Conservation (phyloP, 345 rosid genomes). For the Citrus hindsii region DNA sequence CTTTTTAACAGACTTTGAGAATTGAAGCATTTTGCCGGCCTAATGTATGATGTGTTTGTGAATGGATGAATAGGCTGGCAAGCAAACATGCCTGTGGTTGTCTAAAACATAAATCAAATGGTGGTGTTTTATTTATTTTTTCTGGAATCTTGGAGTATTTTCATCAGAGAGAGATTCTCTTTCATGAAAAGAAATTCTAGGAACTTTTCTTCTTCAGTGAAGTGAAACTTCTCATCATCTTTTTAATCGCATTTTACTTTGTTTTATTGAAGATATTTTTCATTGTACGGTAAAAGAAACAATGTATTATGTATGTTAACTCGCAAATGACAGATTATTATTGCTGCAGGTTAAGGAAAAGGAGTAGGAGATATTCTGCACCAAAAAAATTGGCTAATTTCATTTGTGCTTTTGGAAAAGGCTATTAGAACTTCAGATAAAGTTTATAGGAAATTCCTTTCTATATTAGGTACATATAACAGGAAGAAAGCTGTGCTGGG, state of each 20-base stretch:
- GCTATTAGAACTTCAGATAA: neutral
- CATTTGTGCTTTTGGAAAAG: slow-evolving; percentile 9
- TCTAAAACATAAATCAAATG: too few species aligned
- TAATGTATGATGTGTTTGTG: neutral
- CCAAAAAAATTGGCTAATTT: neutral
- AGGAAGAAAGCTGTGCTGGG: neutral
- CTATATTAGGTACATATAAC: slow-evolving; percentile 12
- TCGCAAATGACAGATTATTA: too few species aligned
- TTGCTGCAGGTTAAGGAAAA: slow-evolving; percentile 20
- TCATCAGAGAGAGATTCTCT: neutral
- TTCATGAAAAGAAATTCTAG: neutral
- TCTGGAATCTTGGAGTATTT: neutral
- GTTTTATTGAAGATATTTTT: neutral
- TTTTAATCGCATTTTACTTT: neutral
- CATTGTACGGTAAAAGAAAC: neutral
- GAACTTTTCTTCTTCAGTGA: neutral
- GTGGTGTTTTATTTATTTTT: too few species aligned
- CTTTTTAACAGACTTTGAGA: neutral
- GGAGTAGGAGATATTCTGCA: slow-evolving; percentile 1
- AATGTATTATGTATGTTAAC: neutral
- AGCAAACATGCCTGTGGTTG: neutral
- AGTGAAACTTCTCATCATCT: neutral
- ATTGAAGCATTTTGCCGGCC: neutral
- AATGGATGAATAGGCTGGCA: neutral
- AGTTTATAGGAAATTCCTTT: neutral